Conservation (phyloP, 31 red algal genomes). For the Odonthalia washingtoniensis region DNA sequence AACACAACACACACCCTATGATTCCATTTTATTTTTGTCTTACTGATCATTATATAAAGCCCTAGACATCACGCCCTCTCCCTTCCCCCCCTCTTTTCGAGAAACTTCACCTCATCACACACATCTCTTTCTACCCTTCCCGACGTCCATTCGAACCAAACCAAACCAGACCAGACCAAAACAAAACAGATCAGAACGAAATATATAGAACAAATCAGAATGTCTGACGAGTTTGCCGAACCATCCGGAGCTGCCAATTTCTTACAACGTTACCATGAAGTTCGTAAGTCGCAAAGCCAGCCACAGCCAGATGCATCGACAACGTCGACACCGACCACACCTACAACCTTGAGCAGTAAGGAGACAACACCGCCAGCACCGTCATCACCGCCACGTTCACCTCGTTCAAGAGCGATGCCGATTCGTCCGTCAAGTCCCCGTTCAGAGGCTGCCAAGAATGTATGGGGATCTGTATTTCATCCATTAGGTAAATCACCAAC, state of each 20-base stretch:
- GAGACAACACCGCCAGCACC: constrained; percentile 29
- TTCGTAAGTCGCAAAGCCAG: neutral
- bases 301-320: neutral
- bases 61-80: no score
- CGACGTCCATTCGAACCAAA: no score
- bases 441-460: constrained; percentile 36
- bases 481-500: constrained; percentile 60
- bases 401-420: neutral
- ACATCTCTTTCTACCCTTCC: no score
- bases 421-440: no score
- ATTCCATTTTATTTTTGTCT: no score
- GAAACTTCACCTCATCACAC: no score
- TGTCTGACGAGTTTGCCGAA: constrained; percentile 40
- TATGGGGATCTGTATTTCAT: constrained; percentile 67
- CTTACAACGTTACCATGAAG: constrained; percentile 65
- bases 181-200: no score
- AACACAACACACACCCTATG: no score
- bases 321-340: constrained; percentile 30
- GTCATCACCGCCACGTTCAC: constrained; percentile 24
- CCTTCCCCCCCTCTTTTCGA: no score
- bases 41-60: no score
- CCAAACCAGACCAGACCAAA: no score
- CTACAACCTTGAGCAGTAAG: constrained; percentile 31
- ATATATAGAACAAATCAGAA: no score
- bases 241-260: constrained; percentile 63